Conservation (phyloP, 2,329 filamentous ascomycete species). For the Cladophialophora chaetospira region DNA sequence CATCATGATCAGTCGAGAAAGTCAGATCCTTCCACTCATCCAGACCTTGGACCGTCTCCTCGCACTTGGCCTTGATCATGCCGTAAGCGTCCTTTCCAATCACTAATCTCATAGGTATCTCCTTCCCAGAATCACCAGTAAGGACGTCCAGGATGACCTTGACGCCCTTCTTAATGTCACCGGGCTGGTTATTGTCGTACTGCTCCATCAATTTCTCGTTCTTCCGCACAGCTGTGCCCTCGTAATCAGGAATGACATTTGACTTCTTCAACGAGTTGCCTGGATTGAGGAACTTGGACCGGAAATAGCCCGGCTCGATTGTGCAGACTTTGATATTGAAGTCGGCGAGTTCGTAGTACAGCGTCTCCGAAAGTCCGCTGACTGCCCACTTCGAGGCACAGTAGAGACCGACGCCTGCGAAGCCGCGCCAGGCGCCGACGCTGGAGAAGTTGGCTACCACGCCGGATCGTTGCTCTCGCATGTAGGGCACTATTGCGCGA, state of each 20-base stretch:
- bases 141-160: constrained; percentile 59
- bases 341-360: constrained; percentile 37
- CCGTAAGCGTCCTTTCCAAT: constrained; percentile 56
- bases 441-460: constrained; percentile 43
- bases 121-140: constrained; percentile 52
- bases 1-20: constrained; percentile 38
- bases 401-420: constrained; percentile 38
- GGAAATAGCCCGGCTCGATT: constrained; percentile 41
- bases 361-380: constrained; percentile 31
- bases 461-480: constrained; percentile 38
- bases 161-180: constrained; percentile 58
- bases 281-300: constrained; percentile 24
- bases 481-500: constrained; percentile 41
- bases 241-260: constrained; percentile 24
- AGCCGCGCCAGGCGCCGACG: constrained; percentile 37
- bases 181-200: constrained; percentile 54
- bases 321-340: constrained; percentile 41
- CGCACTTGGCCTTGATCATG: constrained; percentile 48
- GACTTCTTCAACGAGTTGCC: constrained; percentile 12
- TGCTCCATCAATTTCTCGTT: constrained; percentile 14
- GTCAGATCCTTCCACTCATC: constrained; percentile 54
- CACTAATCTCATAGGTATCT: constrained; percentile 57
- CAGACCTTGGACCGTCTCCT: constrained; percentile 46
- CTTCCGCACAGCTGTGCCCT: constrained; percentile 19
- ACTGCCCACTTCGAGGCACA: constrained; percentile 42